phyloP scores from a whole-genome alignment of 2,329 filamentous ascomycete species.

The Cladophialophora yegresii region DNA sequence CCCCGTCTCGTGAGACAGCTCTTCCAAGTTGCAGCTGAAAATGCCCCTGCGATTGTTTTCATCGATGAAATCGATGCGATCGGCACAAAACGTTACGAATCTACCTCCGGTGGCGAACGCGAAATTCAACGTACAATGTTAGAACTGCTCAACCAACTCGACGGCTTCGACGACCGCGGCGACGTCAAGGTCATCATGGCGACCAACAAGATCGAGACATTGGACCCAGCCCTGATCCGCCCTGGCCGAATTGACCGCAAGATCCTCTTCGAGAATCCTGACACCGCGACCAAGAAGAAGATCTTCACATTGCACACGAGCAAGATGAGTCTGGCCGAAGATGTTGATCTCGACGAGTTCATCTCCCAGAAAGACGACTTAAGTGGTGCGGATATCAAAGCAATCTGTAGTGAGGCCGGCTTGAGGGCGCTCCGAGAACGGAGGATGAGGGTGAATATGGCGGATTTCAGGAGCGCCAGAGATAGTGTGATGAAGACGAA shows the following conservation, averaged over 20 bases:
- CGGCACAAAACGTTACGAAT: conserved; percentile 97
- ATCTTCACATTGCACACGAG: conserved; percentile 97
- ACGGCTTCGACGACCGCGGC: conserved; percentile 97
- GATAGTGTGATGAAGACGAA: conserved; percentile 98
- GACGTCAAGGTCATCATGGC: conserved; percentile 99
- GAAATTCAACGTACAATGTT: conserved; percentile 99
- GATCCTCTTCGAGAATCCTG: conserved; percentile 77
- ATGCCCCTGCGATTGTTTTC: conserved; percentile 95
- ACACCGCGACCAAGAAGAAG: conserved; percentile 92
- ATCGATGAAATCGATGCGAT: conserved; percentile 99
- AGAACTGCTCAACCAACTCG: conserved; percentile 95
- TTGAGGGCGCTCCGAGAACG: conserved; percentile 90
- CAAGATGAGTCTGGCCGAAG: conserved; percentile 95
- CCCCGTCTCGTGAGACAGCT: conserved; percentile 93
- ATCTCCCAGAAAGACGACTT: conserved; percentile 98
- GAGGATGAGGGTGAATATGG: conserved; percentile 98
- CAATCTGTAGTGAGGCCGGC: conserved; percentile 96
- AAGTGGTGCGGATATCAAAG: conserved; percentile 96
- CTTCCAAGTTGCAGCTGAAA: conserved; percentile 86
- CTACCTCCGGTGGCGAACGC: conserved; percentile 91
- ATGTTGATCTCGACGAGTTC: conserved; percentile 98
- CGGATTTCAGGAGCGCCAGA: conserved; percentile 88
- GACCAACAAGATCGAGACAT: conserved; percentile 98
- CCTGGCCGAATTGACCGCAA: conserved; percentile 98
- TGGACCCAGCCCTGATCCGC: conserved; percentile 93